A percentile compares a stretch with the other conserved stretches of the same genome.
phyloP scores from a whole-genome alignment of 1,284 basidiomycete species.

The Melanopsichium pennsylvanicum region DNA sequence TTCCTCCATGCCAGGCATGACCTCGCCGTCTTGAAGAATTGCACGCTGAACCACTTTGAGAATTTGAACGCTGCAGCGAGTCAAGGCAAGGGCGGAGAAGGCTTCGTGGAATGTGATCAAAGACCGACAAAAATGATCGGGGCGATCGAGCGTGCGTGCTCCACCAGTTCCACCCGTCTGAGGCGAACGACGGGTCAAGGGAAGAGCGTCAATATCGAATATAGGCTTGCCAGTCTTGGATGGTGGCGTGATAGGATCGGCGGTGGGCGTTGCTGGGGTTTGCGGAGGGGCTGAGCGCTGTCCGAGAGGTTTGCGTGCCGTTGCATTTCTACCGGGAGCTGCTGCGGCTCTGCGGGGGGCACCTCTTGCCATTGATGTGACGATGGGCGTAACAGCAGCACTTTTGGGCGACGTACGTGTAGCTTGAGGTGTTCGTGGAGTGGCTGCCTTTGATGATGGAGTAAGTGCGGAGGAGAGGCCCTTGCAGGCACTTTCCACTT shows the following conservation, averaged over 20 bases:
- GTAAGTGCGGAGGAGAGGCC: conserved; percentile 6
- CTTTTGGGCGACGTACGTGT: conserved; percentile 13
- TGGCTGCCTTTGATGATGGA: neutral
- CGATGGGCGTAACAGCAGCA: neutral
- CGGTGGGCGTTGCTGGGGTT: conserved; percentile 4
- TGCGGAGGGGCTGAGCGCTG: conserved; percentile 28
- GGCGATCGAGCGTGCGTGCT: conserved; percentile 13
- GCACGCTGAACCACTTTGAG: conserved; percentile 38
- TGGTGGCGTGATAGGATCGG: conserved; percentile 17
- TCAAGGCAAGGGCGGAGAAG: conserved; percentile 36
- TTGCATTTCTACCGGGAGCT: conserved; percentile 1
- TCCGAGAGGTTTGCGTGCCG: conserved; percentile 12
- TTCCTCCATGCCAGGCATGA: conserved; percentile 12
- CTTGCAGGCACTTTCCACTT: conserved; percentile 35
- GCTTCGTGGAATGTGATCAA: conserved; percentile 36
- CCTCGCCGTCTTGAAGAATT: conserved; percentile 8
- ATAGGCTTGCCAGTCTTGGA: conserved; percentile 17
- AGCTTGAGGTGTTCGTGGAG: conserved; percentile 3
- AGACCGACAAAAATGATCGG: conserved; percentile 30
- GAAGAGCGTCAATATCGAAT: conserved; percentile 2
- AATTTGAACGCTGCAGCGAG: conserved; percentile 38
- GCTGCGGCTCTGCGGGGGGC: conserved; percentile 8
- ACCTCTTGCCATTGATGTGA: conserved; percentile 8
- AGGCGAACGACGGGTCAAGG: neutral
- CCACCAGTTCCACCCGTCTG: neutral